Evolutionary conservation across 768 basidiomycete species (phyloP), one percentile per base, ranked within the genome.

Genomic region (Omphalotus guepiniiformis): DNA sequence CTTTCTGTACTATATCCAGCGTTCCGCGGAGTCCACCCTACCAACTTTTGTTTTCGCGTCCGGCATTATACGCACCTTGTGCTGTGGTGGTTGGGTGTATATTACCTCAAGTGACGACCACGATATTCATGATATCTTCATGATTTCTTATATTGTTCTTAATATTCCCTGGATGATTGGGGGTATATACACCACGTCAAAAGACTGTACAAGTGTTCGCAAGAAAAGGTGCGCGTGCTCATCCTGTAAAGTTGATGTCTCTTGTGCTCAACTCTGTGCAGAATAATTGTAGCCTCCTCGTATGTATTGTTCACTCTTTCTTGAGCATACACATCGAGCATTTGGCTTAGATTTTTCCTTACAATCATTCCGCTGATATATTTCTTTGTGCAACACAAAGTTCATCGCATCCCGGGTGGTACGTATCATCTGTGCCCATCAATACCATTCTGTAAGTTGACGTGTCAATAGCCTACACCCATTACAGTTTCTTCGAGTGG

Each of bases 61-160:
- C 30, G 90, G 90, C 0, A 53, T 91, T 18, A 60, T 88, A 15
- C 73, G 92, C 49, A 92, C 92, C 0, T 62, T 94, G 26, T 74
- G 80, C 2, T 94, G 92, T 56, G 93, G 89, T 26, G 91, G 93
- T 22, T 95, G 92, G 92, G 89, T 93, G 23, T 95, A 83, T 57
- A 81, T 94, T 57, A 93, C 93, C 0, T 88, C 88, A 2, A 80
- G 68, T 42, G 92, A 94, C 60, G 76, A 88, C 65, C 89, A 91
- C 55, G 85, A 88, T 57, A 71, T 73, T 12, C 93, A 95, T 65
- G 93, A 95, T 60, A 65, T 92, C 29, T 80, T 83, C 60, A 95
- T 95, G 93, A 82, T 94, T 50, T 63, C 76, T 42, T 95, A 94
- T 59, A 87, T 95, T 52, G 72, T 88, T 3, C 78, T 81, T 61